Evolutionary conservation across 2,329 filamentous ascomycete species (phyloP), one percentile per base, ranked within the genome.

Genomic region (Aquanectria penicillioides): DNA sequence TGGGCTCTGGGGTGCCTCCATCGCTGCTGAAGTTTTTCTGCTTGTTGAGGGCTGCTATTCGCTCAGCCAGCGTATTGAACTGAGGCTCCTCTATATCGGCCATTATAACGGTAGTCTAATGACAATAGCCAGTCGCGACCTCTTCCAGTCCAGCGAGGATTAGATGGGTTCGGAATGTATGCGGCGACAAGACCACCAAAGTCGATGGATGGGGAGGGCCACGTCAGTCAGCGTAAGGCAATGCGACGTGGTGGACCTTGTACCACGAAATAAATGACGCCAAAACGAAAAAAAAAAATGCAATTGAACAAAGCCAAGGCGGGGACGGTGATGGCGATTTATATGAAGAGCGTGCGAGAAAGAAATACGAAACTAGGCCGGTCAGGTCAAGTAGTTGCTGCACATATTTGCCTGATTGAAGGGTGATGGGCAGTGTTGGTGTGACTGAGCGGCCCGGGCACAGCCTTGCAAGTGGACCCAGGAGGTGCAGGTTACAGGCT

Each of bases 1-100:
- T 76, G 20, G 79, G 74, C 51, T 74, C 73, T 18, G 77, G 74
- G 12, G 75, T 70, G 15, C 33, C 12, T 17, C 26, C 26, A 9
- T 74, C 60, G 50, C 76, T 77, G 75, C 76, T 77, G 76, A 89
- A 85, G 77, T 84, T 85, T 74, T 85, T 85, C 72, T 88, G 82
- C 69, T 78, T 76, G 65, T 89, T 89, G 62, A 89, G 79, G 25
- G 87, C 87, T 9, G 86, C 86, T 62, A 89, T 89, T 49, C 87
- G 81, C 73, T 88, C 85, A 5, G 84, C 81, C 22, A 89, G 79
- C 7, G 83, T 83, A 57, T 78, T 86, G 72, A 86, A 88, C 61
- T 83, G 83, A 33, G 85, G 85, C 69, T 89, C 86, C 66, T 88
- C 84, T 38, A 81, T 77, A 49, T 89, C 86, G 7, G 85, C 80